Conservation (phyloP, 257 asterid species). For the Ilex asprella region DNA sequence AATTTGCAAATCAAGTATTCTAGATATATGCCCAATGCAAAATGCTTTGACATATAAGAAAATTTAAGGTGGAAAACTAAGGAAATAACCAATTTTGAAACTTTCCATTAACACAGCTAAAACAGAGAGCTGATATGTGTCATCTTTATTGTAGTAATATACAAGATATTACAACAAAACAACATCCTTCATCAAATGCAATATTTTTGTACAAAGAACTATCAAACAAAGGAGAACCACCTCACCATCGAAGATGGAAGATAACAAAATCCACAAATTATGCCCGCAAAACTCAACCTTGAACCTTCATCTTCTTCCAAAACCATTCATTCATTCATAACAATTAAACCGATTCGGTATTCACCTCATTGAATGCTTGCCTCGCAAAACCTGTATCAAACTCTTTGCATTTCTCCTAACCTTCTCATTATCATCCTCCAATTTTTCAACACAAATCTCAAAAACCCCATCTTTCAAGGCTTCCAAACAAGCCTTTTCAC, state of each 20-base stretch:
- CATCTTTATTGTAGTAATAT: neutral
- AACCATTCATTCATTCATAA: neutral
- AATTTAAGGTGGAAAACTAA: no score
- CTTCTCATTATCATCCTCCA: slow-evolving; percentile 88
- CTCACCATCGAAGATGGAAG: neutral
- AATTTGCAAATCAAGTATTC: no score
- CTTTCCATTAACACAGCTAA: neutral
- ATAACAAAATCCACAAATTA: neutral
- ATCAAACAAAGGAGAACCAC: neutral
- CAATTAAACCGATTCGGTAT: slow-evolving; percentile 4
- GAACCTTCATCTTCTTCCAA: neutral
- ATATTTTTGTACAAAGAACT: neutral
- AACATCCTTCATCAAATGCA: neutral
- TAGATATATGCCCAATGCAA: neutral
- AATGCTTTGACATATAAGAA: no score
- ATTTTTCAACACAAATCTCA: slow-evolving; percentile 53
- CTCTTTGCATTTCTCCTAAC: slow-evolving; percentile 70
- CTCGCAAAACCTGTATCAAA: slow-evolving; percentile 72
- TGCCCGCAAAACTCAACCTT: neutral
- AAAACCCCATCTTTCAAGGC: slow-evolving; percentile 51
- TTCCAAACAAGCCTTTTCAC: slow-evolving; percentile 43
- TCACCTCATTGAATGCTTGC: slow-evolving; percentile 27
- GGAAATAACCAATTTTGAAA: neutral
- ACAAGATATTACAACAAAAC: neutral
- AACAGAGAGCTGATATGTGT: neutral